Evolutionary conservation across 805 yeast species (phyloP).

Genomic region (Komagataella mondaviorum): DNA sequence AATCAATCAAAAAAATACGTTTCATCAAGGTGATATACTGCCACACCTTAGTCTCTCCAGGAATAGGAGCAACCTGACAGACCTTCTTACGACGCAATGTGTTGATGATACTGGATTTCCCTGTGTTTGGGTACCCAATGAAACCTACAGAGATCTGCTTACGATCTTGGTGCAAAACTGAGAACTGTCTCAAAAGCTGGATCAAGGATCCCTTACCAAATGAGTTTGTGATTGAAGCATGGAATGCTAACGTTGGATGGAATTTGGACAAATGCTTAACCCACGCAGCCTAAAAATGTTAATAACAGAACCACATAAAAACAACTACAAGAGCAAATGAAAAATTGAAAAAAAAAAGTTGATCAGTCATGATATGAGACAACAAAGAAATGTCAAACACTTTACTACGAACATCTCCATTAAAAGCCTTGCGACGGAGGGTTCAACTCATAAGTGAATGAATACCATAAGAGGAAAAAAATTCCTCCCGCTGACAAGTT

Average conservation of each 20-base stretch:
- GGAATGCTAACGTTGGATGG: constrained; percentile 93
- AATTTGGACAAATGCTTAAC: constrained; percentile 86
- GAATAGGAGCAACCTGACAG: constrained; percentile 94
- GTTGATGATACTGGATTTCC: constrained; percentile 91
- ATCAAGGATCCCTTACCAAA: constrained; percentile 96
- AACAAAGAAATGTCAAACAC: constrained; percentile 50
- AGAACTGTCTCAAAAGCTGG: constrained; percentile 86
- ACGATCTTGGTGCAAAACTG: constrained; percentile 81
- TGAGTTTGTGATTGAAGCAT: constrained; percentile 93
- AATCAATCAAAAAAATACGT: constrained; percentile 86
- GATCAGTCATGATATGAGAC: not conserved
- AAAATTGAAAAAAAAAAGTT: not conserved
- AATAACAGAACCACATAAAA: constrained; percentile 4
- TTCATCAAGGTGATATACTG: constrained; percentile 96
- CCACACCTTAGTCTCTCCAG: constrained; percentile 99
- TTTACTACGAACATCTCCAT: constrained; percentile 69
- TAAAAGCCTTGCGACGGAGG: constrained; percentile 15
- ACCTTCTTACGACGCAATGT: constrained; percentile 91
- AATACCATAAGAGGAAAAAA: constrained; percentile 31
- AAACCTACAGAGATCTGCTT: constrained; percentile 95
- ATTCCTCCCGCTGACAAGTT: constrained; percentile 22
- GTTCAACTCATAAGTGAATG: constrained; percentile 69
- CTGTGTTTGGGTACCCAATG: constrained; percentile 97
- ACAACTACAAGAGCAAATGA: constrained; percentile 2
- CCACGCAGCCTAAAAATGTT: constrained; percentile 82